Evolutionary conservation across 345 rosid genomes (phyloP).

Genomic region (Angophora floribunda): DNA sequence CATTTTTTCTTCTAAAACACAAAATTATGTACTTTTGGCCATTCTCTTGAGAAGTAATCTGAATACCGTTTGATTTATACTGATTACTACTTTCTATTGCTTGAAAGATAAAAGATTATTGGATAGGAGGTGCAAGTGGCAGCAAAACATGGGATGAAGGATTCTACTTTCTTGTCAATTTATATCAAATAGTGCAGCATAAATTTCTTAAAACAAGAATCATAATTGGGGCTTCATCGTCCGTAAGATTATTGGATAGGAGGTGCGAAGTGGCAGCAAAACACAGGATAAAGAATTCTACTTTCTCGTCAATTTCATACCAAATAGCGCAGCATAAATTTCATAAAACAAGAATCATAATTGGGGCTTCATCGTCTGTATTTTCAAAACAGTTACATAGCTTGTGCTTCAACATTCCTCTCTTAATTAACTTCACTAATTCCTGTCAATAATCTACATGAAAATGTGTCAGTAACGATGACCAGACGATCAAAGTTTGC

Average conservation of each 20-base stretch:
- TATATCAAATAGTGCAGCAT: not conserved
- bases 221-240: not conserved
- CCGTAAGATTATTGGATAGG: not conserved
- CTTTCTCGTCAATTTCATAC: not conserved
- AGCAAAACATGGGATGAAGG: not conserved
- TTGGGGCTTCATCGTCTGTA: not conserved
- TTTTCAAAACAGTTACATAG: not conserved
- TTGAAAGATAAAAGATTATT: not conserved
- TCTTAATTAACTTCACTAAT: not conserved
- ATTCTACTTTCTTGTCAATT: not conserved
- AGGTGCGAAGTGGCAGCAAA: not conserved
- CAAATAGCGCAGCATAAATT: not conserved
- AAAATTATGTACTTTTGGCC: not conserved
- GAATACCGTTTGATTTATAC: not conserved
- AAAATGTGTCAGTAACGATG: not conserved
- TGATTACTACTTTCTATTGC: not conserved
- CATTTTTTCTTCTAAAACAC: not conserved
- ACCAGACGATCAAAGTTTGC: not conserved
- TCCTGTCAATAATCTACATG: not conserved
- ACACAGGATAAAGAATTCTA: not conserved
- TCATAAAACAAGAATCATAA: not conserved
- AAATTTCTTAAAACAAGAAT: not conserved
- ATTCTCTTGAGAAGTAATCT: not conserved
- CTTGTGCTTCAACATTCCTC: not conserved
- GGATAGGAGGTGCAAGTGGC: not conserved